phyloP scores from a whole-genome alignment of 2,329 filamentous ascomycete genomes.

The Cladophialophora yegresii region DNA sequence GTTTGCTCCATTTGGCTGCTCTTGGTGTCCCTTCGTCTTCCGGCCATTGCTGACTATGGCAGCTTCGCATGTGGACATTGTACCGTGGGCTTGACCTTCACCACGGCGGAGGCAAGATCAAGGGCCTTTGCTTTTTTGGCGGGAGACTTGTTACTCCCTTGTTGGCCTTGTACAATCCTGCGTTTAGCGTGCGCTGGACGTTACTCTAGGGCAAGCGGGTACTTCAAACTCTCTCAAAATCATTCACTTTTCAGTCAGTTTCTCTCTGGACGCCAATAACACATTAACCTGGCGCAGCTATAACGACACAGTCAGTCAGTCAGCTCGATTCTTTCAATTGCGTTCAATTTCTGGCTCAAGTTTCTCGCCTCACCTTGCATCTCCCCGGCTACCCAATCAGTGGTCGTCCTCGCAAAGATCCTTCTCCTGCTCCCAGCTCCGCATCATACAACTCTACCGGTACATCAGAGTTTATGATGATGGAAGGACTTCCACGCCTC shows the following conservation, averaged over 20 bases:
- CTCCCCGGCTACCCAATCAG: not conserved
- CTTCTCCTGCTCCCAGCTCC: no score
- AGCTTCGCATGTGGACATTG: not conserved
- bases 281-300: not conserved
- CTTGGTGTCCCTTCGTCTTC: not conserved
- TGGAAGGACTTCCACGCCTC: no score
- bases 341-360: not conserved
- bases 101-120: no score
- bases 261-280: not conserved
- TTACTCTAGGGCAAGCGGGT: not conserved
- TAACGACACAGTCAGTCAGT: no score
- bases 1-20: not conserved
- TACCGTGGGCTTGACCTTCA: not conserved
- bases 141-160: not conserved
- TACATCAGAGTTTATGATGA: no score
- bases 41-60: not conserved
- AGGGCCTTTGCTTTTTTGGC: not conserved
- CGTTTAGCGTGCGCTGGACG: not conserved
- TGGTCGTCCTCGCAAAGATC: no score
- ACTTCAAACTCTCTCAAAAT: not conserved
- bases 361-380: not conserved
- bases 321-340: not conserved
- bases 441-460: no score
- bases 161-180: not conserved
- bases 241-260: not conserved